Base-by-base conservation (phyloP, 257 asterid genomes). In the Solanum appendiculatum region DNA sequence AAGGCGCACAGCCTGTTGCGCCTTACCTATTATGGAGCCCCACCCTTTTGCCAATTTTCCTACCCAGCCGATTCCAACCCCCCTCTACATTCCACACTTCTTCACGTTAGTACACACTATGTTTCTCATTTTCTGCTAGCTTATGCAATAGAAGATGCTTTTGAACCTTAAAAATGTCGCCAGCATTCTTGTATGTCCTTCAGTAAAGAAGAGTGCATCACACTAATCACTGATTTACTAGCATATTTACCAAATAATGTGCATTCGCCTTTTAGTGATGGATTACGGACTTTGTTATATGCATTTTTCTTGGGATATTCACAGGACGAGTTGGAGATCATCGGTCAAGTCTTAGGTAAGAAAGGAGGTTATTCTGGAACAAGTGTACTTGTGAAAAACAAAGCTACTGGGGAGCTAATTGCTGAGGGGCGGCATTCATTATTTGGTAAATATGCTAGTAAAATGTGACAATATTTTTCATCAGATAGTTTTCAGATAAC, bases 351-450 rank as follows among this genome's bases (percentile, higher is more conserved):
- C 86, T 88, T 94, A 72, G 96, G 98, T 56, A 82, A 70, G 82
- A 87, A 46, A 74, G 98, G 97, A 29, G 69, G 91, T 84, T 95
- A 91, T 87, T 86, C 87, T 37, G 96, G 96, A 74, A 92, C 98
- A 10, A 87, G 66, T 69, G 95, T 95, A 34, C 88, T 91, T 48
- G 81, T 94, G 73, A 93, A 91, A 64, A 94, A 95, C 90, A 94
- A 94, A 91, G 75, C 92, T 36, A 94, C 95, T 4, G 98, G 97
- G 23, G 97, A 93, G 68, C 90, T 93, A 27, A 92, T 95, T 87
- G 98, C 97, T 86, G 95, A 95, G 88, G 98, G 98, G 80, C 88
- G 96, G 58, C 97, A 94, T 87, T 93, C 98, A 15, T 88, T 95
- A 85, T 95, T 92, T 82, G 92, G 91, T 73, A 92, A 73, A 90